Evolutionary conservation across 768 basidiomycete species (phyloP).

Genomic region (Cubamyces sp.): DNA sequence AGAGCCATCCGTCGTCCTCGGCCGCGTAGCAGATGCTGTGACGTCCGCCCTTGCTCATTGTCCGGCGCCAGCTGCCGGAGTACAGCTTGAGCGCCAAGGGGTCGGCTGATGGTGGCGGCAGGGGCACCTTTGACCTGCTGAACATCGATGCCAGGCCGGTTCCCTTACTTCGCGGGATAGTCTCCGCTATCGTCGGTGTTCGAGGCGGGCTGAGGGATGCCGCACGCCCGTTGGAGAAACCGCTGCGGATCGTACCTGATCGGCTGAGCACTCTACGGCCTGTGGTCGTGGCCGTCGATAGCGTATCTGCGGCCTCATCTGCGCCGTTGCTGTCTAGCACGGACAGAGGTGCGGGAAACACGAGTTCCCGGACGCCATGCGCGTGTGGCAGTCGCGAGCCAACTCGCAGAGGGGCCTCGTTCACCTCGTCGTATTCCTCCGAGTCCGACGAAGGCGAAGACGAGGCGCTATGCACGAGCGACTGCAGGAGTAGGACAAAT

Average conservation of each 20-base stretch:
- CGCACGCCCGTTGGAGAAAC: conserved; percentile 10
- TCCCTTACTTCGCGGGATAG: conserved; percentile 18
- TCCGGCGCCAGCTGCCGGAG: conserved; percentile 51
- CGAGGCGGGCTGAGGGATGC: conserved; percentile 19
- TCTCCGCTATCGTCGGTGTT: conserved; percentile 12
- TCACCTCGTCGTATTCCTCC: conserved; percentile 46
- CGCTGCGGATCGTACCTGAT: conserved; percentile 18
- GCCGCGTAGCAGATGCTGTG: conserved; percentile 3
- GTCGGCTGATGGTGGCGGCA: conserved; percentile 51
- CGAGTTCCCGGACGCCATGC: conserved; percentile 55
- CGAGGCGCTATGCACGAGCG: conserved; percentile 66
- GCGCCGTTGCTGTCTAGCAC: conserved; percentile 34
- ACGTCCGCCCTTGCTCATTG: conserved; percentile 14
- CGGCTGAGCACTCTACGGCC: conserved; percentile 10
- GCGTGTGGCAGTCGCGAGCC: conserved; percentile 31
- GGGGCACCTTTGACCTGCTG: conserved; percentile 35
- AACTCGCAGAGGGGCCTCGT: conserved; percentile 23
- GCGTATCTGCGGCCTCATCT: conserved; percentile 1
- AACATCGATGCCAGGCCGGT: conserved; percentile 43
- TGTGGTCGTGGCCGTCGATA: not conserved
- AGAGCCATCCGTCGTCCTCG: conserved; percentile 26
- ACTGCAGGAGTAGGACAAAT: conserved; percentile 73
- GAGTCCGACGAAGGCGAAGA: conserved; percentile 43
- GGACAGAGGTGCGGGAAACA: conserved; percentile 76
- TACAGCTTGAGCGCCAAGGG: conserved; percentile 52